These are phyloP conservation scores for Lactarius evosmus DNA, from an alignment of 768 basidiomycete species.

Conservation along the genomic window DNA sequence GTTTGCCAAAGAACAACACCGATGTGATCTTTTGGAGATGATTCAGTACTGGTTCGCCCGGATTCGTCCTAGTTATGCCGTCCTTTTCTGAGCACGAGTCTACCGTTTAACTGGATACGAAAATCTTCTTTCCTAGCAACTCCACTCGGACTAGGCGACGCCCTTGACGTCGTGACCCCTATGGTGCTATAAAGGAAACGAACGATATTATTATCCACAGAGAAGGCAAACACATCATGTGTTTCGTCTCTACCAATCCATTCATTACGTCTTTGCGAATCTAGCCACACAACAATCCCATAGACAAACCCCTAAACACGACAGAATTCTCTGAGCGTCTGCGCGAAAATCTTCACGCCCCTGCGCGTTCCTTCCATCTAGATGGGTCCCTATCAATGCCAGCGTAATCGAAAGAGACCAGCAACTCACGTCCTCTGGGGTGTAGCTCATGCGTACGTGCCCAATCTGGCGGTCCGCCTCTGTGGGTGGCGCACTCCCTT, in stretches of 20 bases:
- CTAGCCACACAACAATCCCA: background rate
- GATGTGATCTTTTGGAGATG: background rate
- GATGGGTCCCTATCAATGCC: background rate
- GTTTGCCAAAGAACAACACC: no score
- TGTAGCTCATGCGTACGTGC: constrained; percentile 58
- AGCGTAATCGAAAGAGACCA: background rate
- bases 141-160: background rate
- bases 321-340: constrained; percentile 20
- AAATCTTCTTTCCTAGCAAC: background rate
- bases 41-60: background rate
- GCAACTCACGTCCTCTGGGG: constrained; percentile 47
- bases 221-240: background rate
- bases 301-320: constrained; percentile 1
- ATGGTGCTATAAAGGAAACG: background rate
- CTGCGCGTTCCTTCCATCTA: constrained; percentile 26
- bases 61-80: background rate
- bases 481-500: constrained; percentile 21
- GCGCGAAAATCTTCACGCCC: constrained; percentile 22
- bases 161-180: background rate
- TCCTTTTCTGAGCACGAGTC: background rate
- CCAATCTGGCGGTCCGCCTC: constrained; percentile 35
- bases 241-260: background rate
- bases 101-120: background rate
- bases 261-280: background rate
- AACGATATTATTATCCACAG: no score